phyloP scores from a whole-genome alignment of 768 basidiomycete genomes.

The Pholiota microspora region DNA sequence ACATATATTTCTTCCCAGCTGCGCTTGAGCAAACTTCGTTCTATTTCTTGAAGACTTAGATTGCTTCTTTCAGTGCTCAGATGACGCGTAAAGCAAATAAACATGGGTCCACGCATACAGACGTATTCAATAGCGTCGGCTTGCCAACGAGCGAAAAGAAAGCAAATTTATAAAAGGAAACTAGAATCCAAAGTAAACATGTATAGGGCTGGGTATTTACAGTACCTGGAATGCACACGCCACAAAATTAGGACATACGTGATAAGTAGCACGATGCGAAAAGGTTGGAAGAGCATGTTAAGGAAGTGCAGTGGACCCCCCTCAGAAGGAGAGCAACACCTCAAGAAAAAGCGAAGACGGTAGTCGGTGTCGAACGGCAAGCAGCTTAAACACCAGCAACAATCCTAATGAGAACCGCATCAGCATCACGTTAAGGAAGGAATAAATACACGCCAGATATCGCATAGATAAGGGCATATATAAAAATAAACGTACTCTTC shows the following conservation, averaged over 20 bases:
- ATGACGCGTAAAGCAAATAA: neutral
- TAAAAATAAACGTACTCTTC: slow-evolving; percentile 72
- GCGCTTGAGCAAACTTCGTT: neutral
- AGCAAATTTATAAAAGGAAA: slow-evolving; percentile 1
- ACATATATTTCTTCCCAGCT: neutral
- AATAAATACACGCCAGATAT: neutral
- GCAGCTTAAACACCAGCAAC: slow-evolving; percentile 28
- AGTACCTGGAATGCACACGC: slow-evolving; percentile 14
- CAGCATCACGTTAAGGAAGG: neutral
- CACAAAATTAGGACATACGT: slow-evolving; percentile 3
- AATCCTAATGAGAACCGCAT: slow-evolving; percentile 22
- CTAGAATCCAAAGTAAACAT: slow-evolving; percentile 20
- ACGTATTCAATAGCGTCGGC: neutral
- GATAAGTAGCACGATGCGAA: slow-evolving; percentile 1
- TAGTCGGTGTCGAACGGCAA: neutral
- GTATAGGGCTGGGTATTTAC: slow-evolving; percentile 21
- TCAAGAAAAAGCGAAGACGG: slow-evolving; percentile 1
- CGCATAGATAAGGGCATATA: neutral
- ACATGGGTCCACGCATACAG: neutral
- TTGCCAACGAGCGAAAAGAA: neutral
- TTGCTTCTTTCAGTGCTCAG: neutral
- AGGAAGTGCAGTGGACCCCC: neutral
- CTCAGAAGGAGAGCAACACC: neutral
- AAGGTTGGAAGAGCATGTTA: slow-evolving; percentile 7
- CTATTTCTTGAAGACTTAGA: neutral